Evolutionary conservation across 306 rosid species (phyloP).

Genomic region (Cicer yamashitae): DNA sequence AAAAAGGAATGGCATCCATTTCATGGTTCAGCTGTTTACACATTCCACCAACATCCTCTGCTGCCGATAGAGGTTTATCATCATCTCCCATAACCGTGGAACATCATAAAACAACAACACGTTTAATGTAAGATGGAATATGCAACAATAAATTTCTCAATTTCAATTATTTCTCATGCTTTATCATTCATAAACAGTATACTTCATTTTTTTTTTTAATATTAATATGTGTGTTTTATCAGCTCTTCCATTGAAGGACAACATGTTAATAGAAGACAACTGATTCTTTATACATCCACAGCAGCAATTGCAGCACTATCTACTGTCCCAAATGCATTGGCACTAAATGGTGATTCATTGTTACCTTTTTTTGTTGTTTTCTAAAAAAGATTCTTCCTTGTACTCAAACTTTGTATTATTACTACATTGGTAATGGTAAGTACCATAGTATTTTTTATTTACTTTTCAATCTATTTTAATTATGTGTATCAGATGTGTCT

Average conservation of each 20-base stretch:
- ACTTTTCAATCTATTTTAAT: neutral
- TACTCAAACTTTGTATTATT: neutral
- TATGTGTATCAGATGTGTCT: conserved; percentile 49
- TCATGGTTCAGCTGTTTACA: conserved; percentile 36
- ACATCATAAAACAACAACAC: conserved; percentile 20
- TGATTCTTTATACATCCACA: conserved; percentile 50
- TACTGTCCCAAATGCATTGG: conserved; percentile 49
- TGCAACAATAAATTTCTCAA: neutral
- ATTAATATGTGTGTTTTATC: neutral
- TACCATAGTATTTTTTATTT: neutral
- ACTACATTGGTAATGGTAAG: neutral
- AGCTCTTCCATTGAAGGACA: conserved; percentile 44
- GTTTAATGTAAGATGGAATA: conserved; percentile 34
- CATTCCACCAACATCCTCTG: conserved; percentile 45
- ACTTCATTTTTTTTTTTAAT: neutral
- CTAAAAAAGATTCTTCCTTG: neutral
- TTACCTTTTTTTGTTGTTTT: neutral
- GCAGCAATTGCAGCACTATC: conserved; percentile 53
- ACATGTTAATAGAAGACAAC: conserved; percentile 61
- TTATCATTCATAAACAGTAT: neutral
- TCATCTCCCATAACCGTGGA: conserved; percentile 35
- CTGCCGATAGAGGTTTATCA: conserved; percentile 33
- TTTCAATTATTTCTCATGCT: neutral
- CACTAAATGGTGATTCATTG: conserved; percentile 43
- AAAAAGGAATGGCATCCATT: conserved; percentile 63